Conservation (phyloP, 164 flowering plant genomes). For the Stephania cephalantha region DNA sequence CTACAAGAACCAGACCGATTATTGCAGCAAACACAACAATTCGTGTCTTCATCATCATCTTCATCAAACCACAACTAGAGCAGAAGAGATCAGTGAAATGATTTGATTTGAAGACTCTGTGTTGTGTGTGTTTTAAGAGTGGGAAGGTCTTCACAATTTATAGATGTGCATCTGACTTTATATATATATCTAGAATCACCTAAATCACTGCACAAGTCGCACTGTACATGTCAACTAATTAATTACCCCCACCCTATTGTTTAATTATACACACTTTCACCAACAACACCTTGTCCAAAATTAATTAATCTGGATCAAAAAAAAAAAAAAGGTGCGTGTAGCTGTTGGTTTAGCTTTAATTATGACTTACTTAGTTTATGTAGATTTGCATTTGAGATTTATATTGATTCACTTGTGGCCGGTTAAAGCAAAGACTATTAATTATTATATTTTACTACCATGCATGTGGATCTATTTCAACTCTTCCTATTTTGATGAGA, state of each 20-base stretch:
- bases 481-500: not conserved
- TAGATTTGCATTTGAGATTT: not conserved
- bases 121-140: not conserved
- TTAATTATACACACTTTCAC: not conserved
- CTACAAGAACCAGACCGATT: conserved; percentile 6
- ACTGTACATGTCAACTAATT: not conserved
- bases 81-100: not conserved
- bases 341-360: not conserved
- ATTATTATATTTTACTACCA: no score
- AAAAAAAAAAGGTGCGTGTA: not conserved
- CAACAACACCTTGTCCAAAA: not conserved
- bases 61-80: not conserved
- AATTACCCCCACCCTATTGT: not conserved
- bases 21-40: conserved; percentile 5
- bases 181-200: not conserved
- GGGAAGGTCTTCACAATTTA: not conserved
- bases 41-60: conserved; percentile 10
- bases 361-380: not conserved
- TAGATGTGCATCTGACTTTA: not conserved
- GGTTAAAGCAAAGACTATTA: not conserved
- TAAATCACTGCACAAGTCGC: not conserved
- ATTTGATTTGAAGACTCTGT: not conserved
- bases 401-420: not conserved
- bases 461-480: no score
- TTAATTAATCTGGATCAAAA: not conserved